Evolutionary conservation across 2,329 filamentous ascomycete species (phyloP), one percentile per base, ranked within the genome.

Genomic region (Didymella pomorum): DNA sequence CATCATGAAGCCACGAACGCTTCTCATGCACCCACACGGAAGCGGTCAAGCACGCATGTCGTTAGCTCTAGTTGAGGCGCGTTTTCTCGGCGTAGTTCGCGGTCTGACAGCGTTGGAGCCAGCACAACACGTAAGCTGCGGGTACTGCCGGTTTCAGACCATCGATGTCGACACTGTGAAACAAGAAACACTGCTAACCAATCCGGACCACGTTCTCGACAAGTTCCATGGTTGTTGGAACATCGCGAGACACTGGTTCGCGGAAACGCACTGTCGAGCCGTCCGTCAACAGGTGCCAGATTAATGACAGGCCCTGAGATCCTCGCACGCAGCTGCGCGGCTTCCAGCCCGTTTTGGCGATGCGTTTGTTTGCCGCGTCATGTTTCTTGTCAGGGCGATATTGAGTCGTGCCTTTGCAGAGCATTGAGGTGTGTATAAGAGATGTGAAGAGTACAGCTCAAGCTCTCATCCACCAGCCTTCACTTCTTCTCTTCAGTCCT

Each of bases 91-190:
- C 47, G 47, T 41, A 35, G 25, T 42, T 9, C 9, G 33, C 42
- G 20, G 50, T 35, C 45, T 39, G 33, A 31, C 31, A 54, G 56
- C 44, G 45, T 54, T 43, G 21, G 8, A 16, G 14, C 26, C 35
- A 45, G 44, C 31, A 41, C 16, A 54, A 58, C 52, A 52, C 57
- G 57, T 56, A 51, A 60, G 57, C 57, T 48, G 48, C 52, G 57
- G 57, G 51, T 49, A 55, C 18, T n/a, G 20, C 52, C 43, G 48
- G 57, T 60, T 60, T 60, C 57, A 56, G 52, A 51, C 39, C 44
- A 56, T 39, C 43, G 35, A 52, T 12, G 18, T 47, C 42, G 29
- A 55, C 35, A 47, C 35, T 18, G 18, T 52, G 47, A 55, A 56
- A 52, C 52, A 45, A 43, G 42, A 52, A 52, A 52, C 52, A 60